Conservation (phyloP, 495 filamentous ascomycete genomes). For the Bathelium albidoporum region DNA sequence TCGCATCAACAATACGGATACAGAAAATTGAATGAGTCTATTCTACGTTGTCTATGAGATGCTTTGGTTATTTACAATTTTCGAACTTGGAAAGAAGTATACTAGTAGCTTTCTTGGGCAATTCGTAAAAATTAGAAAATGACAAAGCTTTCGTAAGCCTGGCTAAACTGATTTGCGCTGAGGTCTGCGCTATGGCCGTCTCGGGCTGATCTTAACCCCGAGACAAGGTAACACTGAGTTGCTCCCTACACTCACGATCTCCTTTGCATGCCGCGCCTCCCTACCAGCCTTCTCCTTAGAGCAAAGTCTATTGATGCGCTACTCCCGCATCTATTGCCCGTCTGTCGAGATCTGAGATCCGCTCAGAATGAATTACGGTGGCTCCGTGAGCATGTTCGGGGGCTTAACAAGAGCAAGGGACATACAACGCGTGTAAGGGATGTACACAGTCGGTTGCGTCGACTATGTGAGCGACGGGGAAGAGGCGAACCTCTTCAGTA, state of each 20-base stretch:
- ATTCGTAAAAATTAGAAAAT: not conserved
- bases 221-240: not conserved
- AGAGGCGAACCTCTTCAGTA: constrained; percentile 76
- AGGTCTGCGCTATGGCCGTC: no score
- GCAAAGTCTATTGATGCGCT: not conserved
- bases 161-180: no score
- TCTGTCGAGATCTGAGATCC: constrained; percentile 53
- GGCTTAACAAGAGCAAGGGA: not conserved
- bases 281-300: not conserved
- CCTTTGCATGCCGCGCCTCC: not conserved
- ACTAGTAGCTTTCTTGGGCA: not conserved
- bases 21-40: not conserved
- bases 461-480: constrained; percentile 44
- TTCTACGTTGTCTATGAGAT: not conserved
- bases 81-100: not conserved
- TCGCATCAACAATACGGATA: not conserved
- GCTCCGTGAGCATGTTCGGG: constrained; percentile 53
- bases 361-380: constrained; percentile 77
- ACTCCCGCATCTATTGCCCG: not conserved
- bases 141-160: not conserved
- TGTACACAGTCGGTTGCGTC: constrained; percentile 14
- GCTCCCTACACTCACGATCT: not conserved
- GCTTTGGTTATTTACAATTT: not conserved
- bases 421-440: constrained; percentile 1
- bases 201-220: not conserved